Base-by-base conservation (phyloP, 495 filamentous ascomycete species). In the Neurospora tetraspora region DNA sequence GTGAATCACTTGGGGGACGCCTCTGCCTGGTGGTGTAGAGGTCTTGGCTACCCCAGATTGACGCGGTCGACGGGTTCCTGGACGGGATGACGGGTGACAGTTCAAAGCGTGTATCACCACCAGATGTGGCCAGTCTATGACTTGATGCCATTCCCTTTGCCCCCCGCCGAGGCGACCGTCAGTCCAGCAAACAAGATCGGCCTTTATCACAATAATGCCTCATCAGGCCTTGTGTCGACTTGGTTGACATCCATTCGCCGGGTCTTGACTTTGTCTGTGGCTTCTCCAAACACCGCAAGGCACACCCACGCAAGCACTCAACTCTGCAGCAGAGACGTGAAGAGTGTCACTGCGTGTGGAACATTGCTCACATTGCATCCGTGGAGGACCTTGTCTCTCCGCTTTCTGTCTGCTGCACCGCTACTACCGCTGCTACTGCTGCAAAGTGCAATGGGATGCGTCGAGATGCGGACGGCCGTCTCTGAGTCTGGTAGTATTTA, bases 231-330 rank as follows among this genome's bases (percentile, higher is more conserved):
- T 73, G 71, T 47, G 65, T 34, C 71, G 71, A 77, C 76, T 76
- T 77, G 72, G 74, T 68, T 43, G 43, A 11, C 12, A 71, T 70
- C 72, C 47, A 77, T 77, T 77, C 70, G 74, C 34, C 69, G 39
- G 68, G 53, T 70, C 42, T 23, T 39, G 71, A 47, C 37, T 34
- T 43, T 39, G 16, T 14, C 18, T 43, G 34, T 10, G 23, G 42
- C 18, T 23, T 38, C 36, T 72, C 59, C 70, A 73, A 61, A 61
- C 53, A 27, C 23, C 23, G 16, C 20, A 61, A 61, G 53, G 23
- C 53, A 34, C 31, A 65, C 14, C 53, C 6, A 59, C 47, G 47
- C 47, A 59, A 59, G 47, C 47, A 59, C 47, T 59, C 47, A 59
- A 59, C 10, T 59, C 47, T 59, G 47, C 47, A 59, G 47, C 20